Percentiles rank a stretch among this genome's conserved stretches.
These are phyloP conservation scores for Nakataea oryzae DNA, from an alignment of 2,329 filamentous ascomycete species.

Conservation along the genomic window DNA sequence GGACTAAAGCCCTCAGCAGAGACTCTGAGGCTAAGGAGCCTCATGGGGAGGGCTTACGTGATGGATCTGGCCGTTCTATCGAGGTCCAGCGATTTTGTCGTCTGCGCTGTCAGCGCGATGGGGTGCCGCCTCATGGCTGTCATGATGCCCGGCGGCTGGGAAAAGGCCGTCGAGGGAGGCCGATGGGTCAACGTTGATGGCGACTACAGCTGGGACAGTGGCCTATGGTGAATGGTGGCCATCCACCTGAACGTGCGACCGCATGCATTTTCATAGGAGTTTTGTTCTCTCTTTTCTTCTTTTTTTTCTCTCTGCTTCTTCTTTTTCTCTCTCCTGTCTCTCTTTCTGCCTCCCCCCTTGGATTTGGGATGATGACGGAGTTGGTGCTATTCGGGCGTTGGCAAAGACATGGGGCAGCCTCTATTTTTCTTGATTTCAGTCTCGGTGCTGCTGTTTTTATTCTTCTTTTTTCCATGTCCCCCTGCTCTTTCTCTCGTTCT, in stretches of 20 bases:
- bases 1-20: slow-evolving; percentile 28
- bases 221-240: slow-evolving; percentile 10
- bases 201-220: slow-evolving; percentile 48
- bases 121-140: slow-evolving; percentile 68
- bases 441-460: no score
- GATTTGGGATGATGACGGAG: not conserved
- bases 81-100: slow-evolving; percentile 54
- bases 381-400: no score
- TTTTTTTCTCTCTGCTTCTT: not conserved
- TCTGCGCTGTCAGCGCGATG: slow-evolving; percentile 67
- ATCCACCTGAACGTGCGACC: not conserved
- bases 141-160: slow-evolving; percentile 67
- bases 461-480: no score
- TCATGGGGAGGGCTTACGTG: slow-evolving; percentile 72
- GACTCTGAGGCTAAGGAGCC: slow-evolving; percentile 58
- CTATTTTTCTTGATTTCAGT: no score
- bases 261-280: not conserved
- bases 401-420: no score
- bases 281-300: not conserved
- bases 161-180: slow-evolving; percentile 46
- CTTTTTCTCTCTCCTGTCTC: not conserved
- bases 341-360: not conserved
- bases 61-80: slow-evolving; percentile 70
- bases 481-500: not conserved
- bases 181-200: slow-evolving; percentile 77